Evolutionary conservation across 768 basidiomycete species (phyloP).

Genomic region (Tephrocybe sp.): DNA sequence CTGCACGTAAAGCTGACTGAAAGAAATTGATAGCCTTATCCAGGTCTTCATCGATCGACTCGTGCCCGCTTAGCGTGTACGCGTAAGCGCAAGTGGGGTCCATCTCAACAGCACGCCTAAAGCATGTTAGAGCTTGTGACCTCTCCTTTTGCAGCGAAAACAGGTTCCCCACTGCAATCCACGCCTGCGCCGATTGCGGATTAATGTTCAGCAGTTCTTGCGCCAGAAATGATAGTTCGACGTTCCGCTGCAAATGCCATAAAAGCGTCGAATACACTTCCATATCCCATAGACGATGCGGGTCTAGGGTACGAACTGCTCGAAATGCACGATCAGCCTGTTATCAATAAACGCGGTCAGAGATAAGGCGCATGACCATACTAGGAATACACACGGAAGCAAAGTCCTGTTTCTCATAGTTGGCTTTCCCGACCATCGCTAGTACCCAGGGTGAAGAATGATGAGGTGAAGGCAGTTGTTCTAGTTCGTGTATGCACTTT

Average conservation of each 20-base stretch:
- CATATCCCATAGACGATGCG: conserved; percentile 91
- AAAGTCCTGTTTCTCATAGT: conserved; percentile 91
- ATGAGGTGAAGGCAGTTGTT: conserved; percentile 69
- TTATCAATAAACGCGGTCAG: conserved; percentile 21
- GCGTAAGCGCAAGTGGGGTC: conserved; percentile 93
- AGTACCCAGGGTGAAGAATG: conserved; percentile 76
- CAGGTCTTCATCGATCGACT: conserved; percentile 93
- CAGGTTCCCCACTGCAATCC: conserved; percentile 96
- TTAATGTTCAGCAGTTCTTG: conserved; percentile 88
- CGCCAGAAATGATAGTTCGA: conserved; percentile 87
- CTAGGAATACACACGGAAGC: conserved; percentile 60
- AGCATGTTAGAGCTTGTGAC: conserved; percentile 89
- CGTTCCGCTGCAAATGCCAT: conserved; percentile 88
- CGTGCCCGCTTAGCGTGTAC: conserved; percentile 95
- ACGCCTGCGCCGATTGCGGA: conserved; percentile 81
- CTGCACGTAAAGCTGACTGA: conserved; percentile 86
- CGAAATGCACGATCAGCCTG: conserved; percentile 92
- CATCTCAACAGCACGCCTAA: conserved; percentile 85
- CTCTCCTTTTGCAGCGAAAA: conserved; percentile 96
- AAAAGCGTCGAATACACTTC: conserved; percentile 94
- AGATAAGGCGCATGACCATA: conserved; percentile 22
- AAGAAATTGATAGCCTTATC: conserved; percentile 92
- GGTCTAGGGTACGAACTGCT: conserved; percentile 76
- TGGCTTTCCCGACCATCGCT: conserved; percentile 80
- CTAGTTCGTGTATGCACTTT: conserved; percentile 72